Evolutionary conservation across 1,284 basidiomycete species (phyloP), one percentile per base, ranked within the genome.

Genomic region (Microbotryomycetes sp.): DNA sequence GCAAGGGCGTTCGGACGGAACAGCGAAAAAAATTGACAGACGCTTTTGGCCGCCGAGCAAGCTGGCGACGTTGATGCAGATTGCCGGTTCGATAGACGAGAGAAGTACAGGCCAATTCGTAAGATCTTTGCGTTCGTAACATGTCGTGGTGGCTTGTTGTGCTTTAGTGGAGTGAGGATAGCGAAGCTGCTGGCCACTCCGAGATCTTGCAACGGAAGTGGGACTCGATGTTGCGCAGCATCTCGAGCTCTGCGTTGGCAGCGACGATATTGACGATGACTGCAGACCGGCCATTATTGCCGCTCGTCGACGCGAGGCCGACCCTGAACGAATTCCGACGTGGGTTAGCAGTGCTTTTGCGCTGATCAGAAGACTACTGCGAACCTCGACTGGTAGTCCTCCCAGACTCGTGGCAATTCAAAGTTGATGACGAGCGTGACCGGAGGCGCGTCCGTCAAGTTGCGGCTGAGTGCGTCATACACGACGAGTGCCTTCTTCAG

Each of bases 391-490:
- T 59, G 58, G 59, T 72, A 72, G 46, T 70, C 68, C 41, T 72
- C 71, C 21, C 64, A 66, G 2, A 61, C 64, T 9, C 71, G 62
- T 11, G 69, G 69, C n/a, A 70, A 64, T 27, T 72, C 71, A 46
- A 64, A 72, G 54, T 70, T 71, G 57, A 72, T 64, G 26, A 72
- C 70, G 60, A 72, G 58, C 24, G 69, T 64, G 28, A 71, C 71
- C 46, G 54, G 52, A 4, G 53, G 45, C 13, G 67, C 62, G 49
- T 71, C 69, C 23, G 62, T 60, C 23, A 72, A 45, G 2, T 59
- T 62, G 45, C 68, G 60, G 35, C 62, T 61, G 3, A 72, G 63
- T 4, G 61, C 62, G 50, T 72, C 71, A 59, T 63, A 64, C n/a
- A 72, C 67, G 57, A 72, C 66, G 26, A 72, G 59, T 9, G 62